Base-by-base conservation (phyloP, 208 protist species). In the Crithidia sp. region DNA sequence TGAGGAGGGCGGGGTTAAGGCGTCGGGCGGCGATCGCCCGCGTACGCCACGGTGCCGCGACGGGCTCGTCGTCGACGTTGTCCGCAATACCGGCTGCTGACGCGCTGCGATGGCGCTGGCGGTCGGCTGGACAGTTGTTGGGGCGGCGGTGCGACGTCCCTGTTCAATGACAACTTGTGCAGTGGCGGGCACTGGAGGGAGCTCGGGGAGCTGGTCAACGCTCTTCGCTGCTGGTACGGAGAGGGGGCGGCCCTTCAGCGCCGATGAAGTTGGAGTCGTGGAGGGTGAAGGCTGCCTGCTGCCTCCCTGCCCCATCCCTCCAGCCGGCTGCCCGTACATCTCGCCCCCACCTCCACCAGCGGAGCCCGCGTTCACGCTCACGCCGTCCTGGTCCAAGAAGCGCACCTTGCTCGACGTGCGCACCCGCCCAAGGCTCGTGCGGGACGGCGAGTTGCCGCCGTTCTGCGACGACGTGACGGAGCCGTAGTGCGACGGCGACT, bases 331-430 rank as follows among this genome's bases (percentile, higher is more conserved):
- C 28, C 28, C 28, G 28, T 28, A 28, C 28, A 28, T 28, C 28
- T 28, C 28, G 28, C 28, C 28, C 28, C 28, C 28, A 28, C 28
- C 28, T 28, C 28, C 28, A 28, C 28, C 28, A 28, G 28, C 28
- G 28, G 28, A 28, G 28, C 28, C 28, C 28, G 28, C 28, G 28
- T 1, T 28, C 1, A 28, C 28, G 28, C 28, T 28, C 0, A 28
- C 28, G 28, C 28, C 58, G 5, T 66, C 67, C 47, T 74, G 8
- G 50, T 74, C 61, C 5, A 79, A 8, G 19, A 79, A 79, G 43
- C 28, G 62, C 43, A 79, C 74, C 10, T 47, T 36, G 43, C 66
- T 79, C 19, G 60, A 39, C 45, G 43, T 79, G 53, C 74, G 74
- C n/a, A 63, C 13, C 2, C 64, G 71, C 5, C 56, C 39, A 2